Percentiles rank a stretch among this genome's conserved stretches.
Conservation (phyloP, 2,329 filamentous ascomycete genomes). For the Chrysosporium queenslandicum region DNA sequence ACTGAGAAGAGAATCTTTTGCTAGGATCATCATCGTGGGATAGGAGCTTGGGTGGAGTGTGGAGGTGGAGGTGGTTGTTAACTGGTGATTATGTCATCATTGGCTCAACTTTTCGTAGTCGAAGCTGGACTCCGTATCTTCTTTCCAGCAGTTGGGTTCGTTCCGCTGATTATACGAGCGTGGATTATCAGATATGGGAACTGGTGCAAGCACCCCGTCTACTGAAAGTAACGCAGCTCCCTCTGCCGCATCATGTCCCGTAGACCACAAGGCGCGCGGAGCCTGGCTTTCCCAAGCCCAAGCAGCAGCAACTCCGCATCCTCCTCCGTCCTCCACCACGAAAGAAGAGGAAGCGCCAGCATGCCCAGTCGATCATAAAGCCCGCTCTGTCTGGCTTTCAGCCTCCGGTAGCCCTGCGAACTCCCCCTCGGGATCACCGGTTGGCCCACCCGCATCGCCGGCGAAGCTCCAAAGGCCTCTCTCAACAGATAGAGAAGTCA, state of each 20-base stretch:
- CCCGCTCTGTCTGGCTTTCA: conserved; percentile 71
- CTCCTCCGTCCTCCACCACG: conserved; percentile 21
- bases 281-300: conserved; percentile 67
- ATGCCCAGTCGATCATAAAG: conserved; percentile 86
- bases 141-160: conserved; percentile 12
- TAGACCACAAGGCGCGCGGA: conserved; percentile 80
- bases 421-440: conserved; percentile 21
- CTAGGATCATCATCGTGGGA: too few species aligned
- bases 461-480: conserved; percentile 40
- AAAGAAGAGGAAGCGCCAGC: conserved; percentile 27
- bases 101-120: too few species aligned
- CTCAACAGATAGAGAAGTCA: conserved; percentile 60
- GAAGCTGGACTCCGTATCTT: too few species aligned
- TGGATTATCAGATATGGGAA: conserved; percentile 26
- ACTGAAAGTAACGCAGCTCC: conserved; percentile 20
- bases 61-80: too few species aligned
- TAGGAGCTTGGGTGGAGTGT: too few species aligned
- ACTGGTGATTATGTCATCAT: too few species aligned
- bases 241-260: conserved; percentile 55
- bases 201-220: conserved; percentile 30
- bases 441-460: conserved; percentile 17
- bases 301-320: conserved; percentile 28
- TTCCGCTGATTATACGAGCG: conserved; percentile 13
- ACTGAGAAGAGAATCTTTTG: too few species aligned
- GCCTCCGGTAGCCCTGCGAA: conserved; percentile 14